These are phyloP conservation scores for Aureobasidium sp. DNA, from an alignment of 2,329 filamentous ascomycete species.

Conservation along the genomic window DNA sequence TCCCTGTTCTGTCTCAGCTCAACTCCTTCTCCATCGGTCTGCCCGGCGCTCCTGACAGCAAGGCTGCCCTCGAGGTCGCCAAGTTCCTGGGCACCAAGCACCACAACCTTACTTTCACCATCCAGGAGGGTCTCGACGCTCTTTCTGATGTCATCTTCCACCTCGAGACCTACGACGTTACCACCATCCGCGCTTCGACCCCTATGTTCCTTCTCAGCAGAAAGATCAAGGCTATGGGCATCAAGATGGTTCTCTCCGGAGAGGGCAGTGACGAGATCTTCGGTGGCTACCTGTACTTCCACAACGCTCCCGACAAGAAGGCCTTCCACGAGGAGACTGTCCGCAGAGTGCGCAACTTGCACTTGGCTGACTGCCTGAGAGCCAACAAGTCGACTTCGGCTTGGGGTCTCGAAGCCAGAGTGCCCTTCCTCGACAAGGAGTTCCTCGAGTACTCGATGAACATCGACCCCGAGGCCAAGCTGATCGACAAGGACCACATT, in stretches of 20 bases:
- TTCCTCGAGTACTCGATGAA: constrained; percentile 91
- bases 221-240: constrained; percentile 99
- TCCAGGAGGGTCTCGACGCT: constrained; percentile 94
- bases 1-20: constrained; percentile 86
- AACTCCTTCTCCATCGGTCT: constrained; percentile 99
- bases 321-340: constrained; percentile 96
- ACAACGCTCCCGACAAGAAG: constrained; percentile 79
- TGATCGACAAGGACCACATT: constrained; percentile 81
- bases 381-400: constrained; percentile 99
- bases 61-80: constrained; percentile 85
- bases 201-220: constrained; percentile 96
- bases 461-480: constrained; percentile 89
- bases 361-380: constrained; percentile 89
- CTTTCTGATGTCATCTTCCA: constrained; percentile 97
- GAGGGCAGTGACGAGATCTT: constrained; percentile 98
- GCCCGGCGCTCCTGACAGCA: constrained; percentile 82
- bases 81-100: constrained; percentile 97
- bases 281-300: constrained; percentile 97
- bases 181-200: constrained; percentile 94
- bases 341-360: constrained; percentile 89
- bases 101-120: constrained; percentile 95
- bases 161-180: constrained; percentile 95
- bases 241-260: constrained; percentile 98
- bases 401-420: constrained; percentile 95
- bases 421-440: constrained; percentile 95